Percentiles rank a stretch among this genome's conserved stretches.
Conservation (phyloP, 2,329 filamentous ascomycete species). For the Penicillium sp. region DNA sequence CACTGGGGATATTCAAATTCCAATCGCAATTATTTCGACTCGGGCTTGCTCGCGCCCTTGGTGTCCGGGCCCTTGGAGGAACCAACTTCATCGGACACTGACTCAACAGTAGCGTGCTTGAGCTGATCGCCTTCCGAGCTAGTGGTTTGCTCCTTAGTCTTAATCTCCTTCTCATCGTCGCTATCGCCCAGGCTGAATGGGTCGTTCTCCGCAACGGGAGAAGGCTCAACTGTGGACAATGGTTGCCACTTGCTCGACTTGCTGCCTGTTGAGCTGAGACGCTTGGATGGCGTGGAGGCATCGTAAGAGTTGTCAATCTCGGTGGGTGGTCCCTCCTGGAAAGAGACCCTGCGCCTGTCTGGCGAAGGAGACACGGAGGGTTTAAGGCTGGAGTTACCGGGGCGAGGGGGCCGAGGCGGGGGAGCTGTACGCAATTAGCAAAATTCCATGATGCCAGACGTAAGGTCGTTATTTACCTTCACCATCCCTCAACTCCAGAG, state of each 20-base stretch:
- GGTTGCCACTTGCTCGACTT: conserved; percentile 97
- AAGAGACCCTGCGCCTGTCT: conserved; percentile 46
- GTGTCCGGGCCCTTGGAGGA: conserved; percentile 21
- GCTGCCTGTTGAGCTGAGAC: conserved; percentile 42
- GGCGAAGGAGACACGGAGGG: conserved; percentile 56
- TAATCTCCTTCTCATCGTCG: conserved; percentile 78
- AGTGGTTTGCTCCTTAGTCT: conserved; percentile 53
- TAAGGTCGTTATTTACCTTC: conserved; percentile 39
- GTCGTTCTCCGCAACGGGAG: conserved; percentile 79
- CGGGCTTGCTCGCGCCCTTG: conserved; percentile 17
- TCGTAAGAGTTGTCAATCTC: conserved; percentile 71
- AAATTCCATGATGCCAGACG: background rate
- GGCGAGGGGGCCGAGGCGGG: conserved; percentile 50
- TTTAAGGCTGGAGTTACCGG: conserved; percentile 68
- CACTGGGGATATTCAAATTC: conserved; percentile 1
- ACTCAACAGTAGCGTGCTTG: conserved; percentile 54
- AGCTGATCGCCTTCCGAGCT: conserved; percentile 49
- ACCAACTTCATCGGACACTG: conserved; percentile 37
- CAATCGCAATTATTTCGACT: conserved; percentile 20
- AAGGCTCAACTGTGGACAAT: conserved; percentile 72
- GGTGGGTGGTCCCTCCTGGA: conserved; percentile 59
- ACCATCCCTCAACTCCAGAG: conserved; percentile 54
- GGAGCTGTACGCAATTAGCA: conserved; percentile 41
- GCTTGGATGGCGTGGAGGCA: conserved; percentile 49
- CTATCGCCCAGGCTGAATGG: conserved; percentile 94